These are phyloP conservation scores for Tolypocladium tundrense DNA, from an alignment of 2,329 filamentous ascomycete genomes.

Conservation along the genomic window DNA sequence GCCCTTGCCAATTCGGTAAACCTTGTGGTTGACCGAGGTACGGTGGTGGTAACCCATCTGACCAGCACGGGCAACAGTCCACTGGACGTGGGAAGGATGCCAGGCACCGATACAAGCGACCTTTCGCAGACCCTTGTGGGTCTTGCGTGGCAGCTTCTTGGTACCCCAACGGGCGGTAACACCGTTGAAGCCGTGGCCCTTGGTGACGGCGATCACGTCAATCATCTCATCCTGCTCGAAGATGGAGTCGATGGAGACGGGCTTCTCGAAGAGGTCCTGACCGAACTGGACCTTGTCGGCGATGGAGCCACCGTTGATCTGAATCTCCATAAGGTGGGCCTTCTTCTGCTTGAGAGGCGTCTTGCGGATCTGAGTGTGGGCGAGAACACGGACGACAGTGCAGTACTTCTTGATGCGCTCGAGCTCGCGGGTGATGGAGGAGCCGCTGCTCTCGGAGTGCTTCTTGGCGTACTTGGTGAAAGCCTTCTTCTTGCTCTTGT, in stretches of 20 bases:
- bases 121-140: slow-evolving; percentile 99
- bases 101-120: slow-evolving; percentile 99
- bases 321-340: slow-evolving; percentile 99
- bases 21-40: slow-evolving; percentile 99
- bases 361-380: slow-evolving; percentile 99
- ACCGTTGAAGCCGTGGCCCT: slow-evolving; percentile 97
- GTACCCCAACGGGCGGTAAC: slow-evolving; percentile 98
- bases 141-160: slow-evolving; percentile 99
- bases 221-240: slow-evolving; percentile 99
- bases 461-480: slow-evolving; percentile 99
- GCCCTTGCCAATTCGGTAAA: slow-evolving; percentile 96
- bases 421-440: slow-evolving; percentile 90
- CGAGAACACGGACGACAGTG: slow-evolving; percentile 97
- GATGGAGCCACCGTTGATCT: slow-evolving; percentile 95
- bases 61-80: slow-evolving; percentile 99
- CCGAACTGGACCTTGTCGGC: slow-evolving; percentile 96
- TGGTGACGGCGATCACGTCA: slow-evolving; percentile 98
- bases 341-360: slow-evolving; percentile 99
- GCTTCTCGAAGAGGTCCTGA: slow-evolving; percentile 97
- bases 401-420: slow-evolving; percentile 99
- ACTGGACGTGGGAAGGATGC: slow-evolving; percentile 99
- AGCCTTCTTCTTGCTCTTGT: slow-evolving; percentile 99
- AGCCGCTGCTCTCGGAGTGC: slow-evolving; percentile 87
- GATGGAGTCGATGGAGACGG: slow-evolving; percentile 81
- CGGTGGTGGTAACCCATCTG: slow-evolving; percentile 99